phyloP scores from a whole-genome alignment of 345 rosid species.

The Bruguiera gymnorhiza region DNA sequence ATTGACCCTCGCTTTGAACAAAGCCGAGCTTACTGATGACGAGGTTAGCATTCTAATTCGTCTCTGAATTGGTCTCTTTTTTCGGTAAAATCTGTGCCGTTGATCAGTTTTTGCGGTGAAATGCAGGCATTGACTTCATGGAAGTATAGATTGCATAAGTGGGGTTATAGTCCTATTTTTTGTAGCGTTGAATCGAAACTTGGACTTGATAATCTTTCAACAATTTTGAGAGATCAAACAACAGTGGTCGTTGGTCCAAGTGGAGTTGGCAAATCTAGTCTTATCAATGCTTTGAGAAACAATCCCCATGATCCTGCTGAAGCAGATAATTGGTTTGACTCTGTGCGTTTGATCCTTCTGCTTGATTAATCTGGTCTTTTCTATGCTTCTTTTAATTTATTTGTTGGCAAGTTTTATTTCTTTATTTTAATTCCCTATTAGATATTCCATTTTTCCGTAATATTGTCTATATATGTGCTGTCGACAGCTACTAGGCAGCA shows the following conservation, averaged over 20 bases:
- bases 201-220: slow-evolving; percentile 66
- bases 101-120: slow-evolving; percentile 6
- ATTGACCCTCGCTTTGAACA: slow-evolving; percentile 71
- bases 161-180: slow-evolving; percentile 83
- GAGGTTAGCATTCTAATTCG: slow-evolving; percentile 39
- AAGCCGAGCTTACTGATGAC: slow-evolving; percentile 62
- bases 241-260: slow-evolving; percentile 98
- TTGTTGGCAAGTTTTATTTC: not conserved
- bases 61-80: not conserved
- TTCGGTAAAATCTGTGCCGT: no score
- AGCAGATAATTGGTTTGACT: slow-evolving; percentile 64
- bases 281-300: slow-evolving; percentile 74
- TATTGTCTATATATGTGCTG: not conserved
- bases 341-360: slow-evolving; percentile 42
- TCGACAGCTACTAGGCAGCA: slow-evolving; percentile 61
- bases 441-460: no score
- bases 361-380: not conserved
- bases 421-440: not conserved
- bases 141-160: slow-evolving; percentile 56
- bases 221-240: slow-evolving; percentile 60
- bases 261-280: slow-evolving; percentile 96
- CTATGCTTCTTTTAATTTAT: not conserved
- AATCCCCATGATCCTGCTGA: slow-evolving; percentile 34
- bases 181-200: slow-evolving; percentile 69
- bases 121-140: slow-evolving; percentile 59